These are phyloP conservation scores for Melampsora americana DNA, from an alignment of 1,284 basidiomycete genomes.

Conservation along the genomic window DNA sequence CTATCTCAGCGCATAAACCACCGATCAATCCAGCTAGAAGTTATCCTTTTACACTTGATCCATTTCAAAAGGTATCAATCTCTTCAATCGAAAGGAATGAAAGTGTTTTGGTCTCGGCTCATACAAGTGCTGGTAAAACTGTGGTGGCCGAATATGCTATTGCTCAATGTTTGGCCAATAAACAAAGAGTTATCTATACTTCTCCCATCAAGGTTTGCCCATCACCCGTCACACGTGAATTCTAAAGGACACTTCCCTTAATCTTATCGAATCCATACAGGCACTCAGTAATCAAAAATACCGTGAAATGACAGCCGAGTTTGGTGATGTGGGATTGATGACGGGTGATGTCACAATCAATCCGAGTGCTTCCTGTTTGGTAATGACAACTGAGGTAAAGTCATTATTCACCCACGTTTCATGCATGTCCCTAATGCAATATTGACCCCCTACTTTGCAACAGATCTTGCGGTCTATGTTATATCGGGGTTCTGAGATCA, in stretches of 20 bases:
- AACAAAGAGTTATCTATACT: slow-evolving; percentile 96
- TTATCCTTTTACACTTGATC: slow-evolving; percentile 95
- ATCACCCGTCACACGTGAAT: background rate
- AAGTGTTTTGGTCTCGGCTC: slow-evolving; percentile 95
- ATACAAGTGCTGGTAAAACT: slow-evolving; percentile 97
- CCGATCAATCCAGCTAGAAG: slow-evolving; percentile 82
- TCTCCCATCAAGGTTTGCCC: slow-evolving; percentile 91
- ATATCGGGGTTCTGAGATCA: slow-evolving; percentile 96
- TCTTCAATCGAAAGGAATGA: slow-evolving; percentile 95
- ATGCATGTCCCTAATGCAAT: too few species aligned
- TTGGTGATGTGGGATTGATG: slow-evolving; percentile 98
- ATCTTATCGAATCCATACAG: slow-evolving; percentile 57
- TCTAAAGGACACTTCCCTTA: background rate
- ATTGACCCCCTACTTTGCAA: background rate
- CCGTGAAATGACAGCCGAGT: slow-evolving; percentile 92
- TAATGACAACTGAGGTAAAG: slow-evolving; percentile 96
- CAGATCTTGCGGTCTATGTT: slow-evolving; percentile 98
- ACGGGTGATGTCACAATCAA: slow-evolving; percentile 99
- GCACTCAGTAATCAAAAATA: slow-evolving; percentile 98
- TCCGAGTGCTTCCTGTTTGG: slow-evolving; percentile 89
- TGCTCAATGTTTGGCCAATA: slow-evolving; percentile 84
- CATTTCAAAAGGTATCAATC: slow-evolving; percentile 93
- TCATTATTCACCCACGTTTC: too few species aligned
- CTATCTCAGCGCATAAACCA: slow-evolving; percentile 87
- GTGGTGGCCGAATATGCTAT: slow-evolving; percentile 99